phyloP scores from a whole-genome alignment of 1,139 yeast species.

The Hemisphaericaspora lyxosophila region DNA sequence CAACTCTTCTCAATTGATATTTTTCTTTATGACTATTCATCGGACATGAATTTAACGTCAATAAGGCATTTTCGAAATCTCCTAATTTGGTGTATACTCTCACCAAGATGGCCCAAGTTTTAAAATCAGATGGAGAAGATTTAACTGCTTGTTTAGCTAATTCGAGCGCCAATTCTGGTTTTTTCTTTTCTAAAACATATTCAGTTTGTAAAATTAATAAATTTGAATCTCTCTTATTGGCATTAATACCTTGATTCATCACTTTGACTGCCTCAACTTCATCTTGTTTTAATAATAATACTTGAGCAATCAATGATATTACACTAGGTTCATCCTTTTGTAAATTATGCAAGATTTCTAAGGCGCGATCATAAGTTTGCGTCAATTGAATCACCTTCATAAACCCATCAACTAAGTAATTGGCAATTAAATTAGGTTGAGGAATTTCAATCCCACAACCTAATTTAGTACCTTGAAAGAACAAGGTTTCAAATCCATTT shows the following conservation, averaged over 20 bases:
- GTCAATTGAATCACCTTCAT: slow-evolving; percentile 64
- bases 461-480: slow-evolving; percentile 63
- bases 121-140: slow-evolving; percentile 81
- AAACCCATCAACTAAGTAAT: slow-evolving; percentile 77
- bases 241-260: slow-evolving; percentile 59
- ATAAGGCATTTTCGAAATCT: slow-evolving; percentile 73
- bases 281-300: slow-evolving; percentile 58
- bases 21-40: slow-evolving; percentile 75
- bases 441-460: slow-evolving; percentile 73
- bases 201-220: slow-evolving; percentile 63
- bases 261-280: slow-evolving; percentile 75
- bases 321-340: slow-evolving; percentile 49
- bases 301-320: slow-evolving; percentile 54
- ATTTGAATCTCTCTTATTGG: slow-evolving; percentile 63
- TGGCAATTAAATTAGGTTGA: slow-evolving; percentile 65
- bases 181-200: slow-evolving; percentile 64
- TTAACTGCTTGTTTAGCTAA: slow-evolving; percentile 75
- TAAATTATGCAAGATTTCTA: slow-evolving; percentile 47
- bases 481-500: slow-evolving; percentile 57
- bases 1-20: slow-evolving; percentile 54
- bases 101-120: slow-evolving; percentile 77
- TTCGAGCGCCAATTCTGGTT: slow-evolving; percentile 70
- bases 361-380: slow-evolving; percentile 61
- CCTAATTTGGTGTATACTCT: slow-evolving; percentile 67
- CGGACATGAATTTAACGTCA: slow-evolving; percentile 88